phyloP scores from a whole-genome alignment of 192 early-diverging fungal genomes.

The Backusella westeae region DNA sequence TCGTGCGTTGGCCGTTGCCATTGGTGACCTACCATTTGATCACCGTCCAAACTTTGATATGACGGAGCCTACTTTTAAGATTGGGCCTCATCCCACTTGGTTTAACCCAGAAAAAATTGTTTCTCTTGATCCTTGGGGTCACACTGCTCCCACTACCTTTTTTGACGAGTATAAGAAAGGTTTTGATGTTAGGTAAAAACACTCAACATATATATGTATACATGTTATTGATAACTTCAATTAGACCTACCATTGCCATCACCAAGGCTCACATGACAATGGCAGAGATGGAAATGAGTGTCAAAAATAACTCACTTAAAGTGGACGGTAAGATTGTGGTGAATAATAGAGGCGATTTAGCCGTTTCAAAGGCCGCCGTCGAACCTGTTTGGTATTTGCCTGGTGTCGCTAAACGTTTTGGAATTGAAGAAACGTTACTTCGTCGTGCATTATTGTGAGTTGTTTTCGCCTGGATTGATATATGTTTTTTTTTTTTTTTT shows the following conservation, averaged over 20 bases:
- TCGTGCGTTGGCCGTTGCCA: constrained; percentile 88
- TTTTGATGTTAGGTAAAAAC: constrained; percentile 59
- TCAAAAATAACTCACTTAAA: constrained; percentile 56
- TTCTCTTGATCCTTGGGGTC: constrained; percentile 92
- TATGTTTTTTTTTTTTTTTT: not conserved
- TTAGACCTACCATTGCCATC: constrained; percentile 88
- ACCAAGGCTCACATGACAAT: constrained; percentile 96
- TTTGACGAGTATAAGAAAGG: constrained; percentile 60
- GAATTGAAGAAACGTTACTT: constrained; percentile 79
- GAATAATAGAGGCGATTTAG: constrained; percentile 75
- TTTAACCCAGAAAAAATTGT: constrained; percentile 86
- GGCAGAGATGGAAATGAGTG: constrained; percentile 80
- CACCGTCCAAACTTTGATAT: constrained; percentile 85
- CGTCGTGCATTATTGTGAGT: constrained; percentile 82
- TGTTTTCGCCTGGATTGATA: not conserved
- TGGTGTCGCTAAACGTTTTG: constrained; percentile 86
- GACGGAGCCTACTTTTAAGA: constrained; percentile 81
- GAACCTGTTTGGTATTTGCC: constrained; percentile 96
- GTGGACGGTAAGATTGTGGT: constrained; percentile 86
- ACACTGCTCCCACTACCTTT: constrained; percentile 67
- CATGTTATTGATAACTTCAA: not conserved
- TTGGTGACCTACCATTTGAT: constrained; percentile 78
- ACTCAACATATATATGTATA: not conserved
- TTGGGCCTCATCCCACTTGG: constrained; percentile 83
- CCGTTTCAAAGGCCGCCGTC: constrained; percentile 88